Conservation (phyloP, 176 grass and related monocot species). For the Zoysia pacifica region DNA sequence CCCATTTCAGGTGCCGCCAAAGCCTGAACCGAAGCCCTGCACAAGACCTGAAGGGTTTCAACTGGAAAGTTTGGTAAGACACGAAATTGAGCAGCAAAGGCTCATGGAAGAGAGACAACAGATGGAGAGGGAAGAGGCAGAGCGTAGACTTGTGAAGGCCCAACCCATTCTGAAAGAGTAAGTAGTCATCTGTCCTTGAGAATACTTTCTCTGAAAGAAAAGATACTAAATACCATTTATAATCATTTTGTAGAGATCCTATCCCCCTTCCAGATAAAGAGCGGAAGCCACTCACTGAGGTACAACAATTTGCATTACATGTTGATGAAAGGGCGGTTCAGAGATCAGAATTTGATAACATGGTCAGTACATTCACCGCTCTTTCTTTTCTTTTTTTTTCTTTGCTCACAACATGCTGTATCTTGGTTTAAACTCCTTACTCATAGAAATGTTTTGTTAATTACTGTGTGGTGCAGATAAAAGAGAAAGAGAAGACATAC, state of each 20-base stretch:
- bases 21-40: conserved; percentile 83
- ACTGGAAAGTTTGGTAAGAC: conserved; percentile 80
- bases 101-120: conserved; percentile 66
- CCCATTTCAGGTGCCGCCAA: conserved; percentile 66
- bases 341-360: conserved; percentile 90
- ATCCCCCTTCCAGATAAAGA: conserved; percentile 77
- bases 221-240: conserved; percentile 21
- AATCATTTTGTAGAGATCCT: conserved; percentile 64
- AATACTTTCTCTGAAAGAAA: conserved; percentile 21
- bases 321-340: conserved; percentile 72
- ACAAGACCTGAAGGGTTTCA: conserved; percentile 90
- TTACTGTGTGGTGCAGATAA: conserved; percentile 50
- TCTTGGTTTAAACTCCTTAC: not conserved
- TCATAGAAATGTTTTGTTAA: not conserved
- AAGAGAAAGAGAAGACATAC: conserved; percentile 82
- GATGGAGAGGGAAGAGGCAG: conserved; percentile 64
- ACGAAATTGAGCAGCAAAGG: conserved; percentile 75
- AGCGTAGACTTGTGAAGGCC: conserved; percentile 70
- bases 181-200: conserved; percentile 16
- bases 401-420: not conserved
- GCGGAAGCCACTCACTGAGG: conserved; percentile 86
- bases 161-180: conserved; percentile 81
- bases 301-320: conserved; percentile 72
- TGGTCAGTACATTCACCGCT: conserved; percentile 28
- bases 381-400: not conserved